Percentiles rank a stretch among this genome's conserved stretches.
Conservation (phyloP, 176 grass and related monocot genomes). For the Urochloa ruziziensis region DNA sequence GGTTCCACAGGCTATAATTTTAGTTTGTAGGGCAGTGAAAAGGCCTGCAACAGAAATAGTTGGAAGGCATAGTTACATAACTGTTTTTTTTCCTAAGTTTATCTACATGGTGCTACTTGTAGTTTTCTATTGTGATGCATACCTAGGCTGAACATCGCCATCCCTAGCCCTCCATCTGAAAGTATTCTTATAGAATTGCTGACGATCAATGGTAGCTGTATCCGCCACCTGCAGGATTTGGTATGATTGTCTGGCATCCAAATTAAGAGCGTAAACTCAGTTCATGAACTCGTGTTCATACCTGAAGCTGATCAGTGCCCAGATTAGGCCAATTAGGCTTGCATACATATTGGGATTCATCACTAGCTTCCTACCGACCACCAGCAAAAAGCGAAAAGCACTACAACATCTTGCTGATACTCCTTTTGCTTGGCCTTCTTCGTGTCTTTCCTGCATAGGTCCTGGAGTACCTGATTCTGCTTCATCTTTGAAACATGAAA, state of each 20-base stretch:
- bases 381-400: slow-evolving; percentile 45
- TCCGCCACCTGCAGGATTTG: slow-evolving; percentile 55
- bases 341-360: slow-evolving; percentile 86
- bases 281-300: slow-evolving; percentile 30
- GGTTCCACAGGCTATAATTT: slow-evolving; percentile 78
- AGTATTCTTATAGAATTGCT: slow-evolving; percentile 74
- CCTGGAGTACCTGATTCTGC: slow-evolving; percentile 40
- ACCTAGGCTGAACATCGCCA: slow-evolving; percentile 38
- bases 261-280: slow-evolving; percentile 2
- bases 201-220: slow-evolving; percentile 57
- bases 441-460: slow-evolving; percentile 40
- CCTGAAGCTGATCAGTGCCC: slow-evolving; percentile 88
- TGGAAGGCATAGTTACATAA: neutral
- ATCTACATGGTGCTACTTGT: slow-evolving; percentile 23
- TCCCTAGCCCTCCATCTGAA: slow-evolving; percentile 89
- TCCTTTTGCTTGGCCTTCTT: slow-evolving; percentile 48
- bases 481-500: slow-evolving; percentile 33
- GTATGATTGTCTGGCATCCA: slow-evolving; percentile 11
- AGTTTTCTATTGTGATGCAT: slow-evolving; percentile 10
- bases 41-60: slow-evolving; percentile 53
- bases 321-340: slow-evolving; percentile 60
- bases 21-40: slow-evolving; percentile 75
- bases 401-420: slow-evolving; percentile 50
- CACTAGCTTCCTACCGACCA: slow-evolving; percentile 60
- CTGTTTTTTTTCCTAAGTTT: neutral